Evolutionary conservation across 768 basidiomycete species (phyloP), one percentile per base, ranked within the genome.

Genomic region (Boletus patriciae): DNA sequence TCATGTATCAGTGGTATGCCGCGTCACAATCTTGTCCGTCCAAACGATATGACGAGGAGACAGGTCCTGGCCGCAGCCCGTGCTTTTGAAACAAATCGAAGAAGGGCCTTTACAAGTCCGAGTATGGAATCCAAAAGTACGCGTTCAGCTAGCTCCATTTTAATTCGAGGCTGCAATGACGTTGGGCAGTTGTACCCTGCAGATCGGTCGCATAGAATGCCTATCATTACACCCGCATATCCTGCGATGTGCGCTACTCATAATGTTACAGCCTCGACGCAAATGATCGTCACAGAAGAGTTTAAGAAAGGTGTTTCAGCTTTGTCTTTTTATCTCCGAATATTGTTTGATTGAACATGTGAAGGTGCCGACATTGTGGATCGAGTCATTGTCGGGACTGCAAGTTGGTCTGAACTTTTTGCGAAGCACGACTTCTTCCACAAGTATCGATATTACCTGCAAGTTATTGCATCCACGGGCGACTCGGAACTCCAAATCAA

Each of bases 171-270:
- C 7, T 13, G 21, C 13, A 18, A 50, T 66, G 10, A 67, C 44
- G 19, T 13, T 48, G n/a, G 38, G 21, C 57, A 95, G 90, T 72
- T 97, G 52, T 98, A 96, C 71, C 94, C 94, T 6, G 84, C 84
- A 57, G 94, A 98, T 72, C 82, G 91, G 55, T 83, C 91, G n/a
- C 97, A 99, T 74, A 83, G 93, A 62, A 98, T 98, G 97, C 97
- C 97, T 13, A 98, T 99, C 67, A 98, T 99, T 65, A 99, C 97
- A 2, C 97, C 97, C 4, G 95, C 97, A 12, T 99, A 98, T 74
- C 97, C 97, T 45, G 88, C 96, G 7, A 99, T 99, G 96, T 98
- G 96, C 72, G 85, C 96, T 25, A 99, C 97, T 18, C 97, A 99
- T 76, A 99, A 98, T 66, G 95, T 98, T 58, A 94, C 94, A 50